Percentiles rank a stretch among this genome's conserved stretches.
Conservation (phyloP, 2,329 filamentous ascomycete genomes). For the Aurifilum marmelostoma region DNA sequence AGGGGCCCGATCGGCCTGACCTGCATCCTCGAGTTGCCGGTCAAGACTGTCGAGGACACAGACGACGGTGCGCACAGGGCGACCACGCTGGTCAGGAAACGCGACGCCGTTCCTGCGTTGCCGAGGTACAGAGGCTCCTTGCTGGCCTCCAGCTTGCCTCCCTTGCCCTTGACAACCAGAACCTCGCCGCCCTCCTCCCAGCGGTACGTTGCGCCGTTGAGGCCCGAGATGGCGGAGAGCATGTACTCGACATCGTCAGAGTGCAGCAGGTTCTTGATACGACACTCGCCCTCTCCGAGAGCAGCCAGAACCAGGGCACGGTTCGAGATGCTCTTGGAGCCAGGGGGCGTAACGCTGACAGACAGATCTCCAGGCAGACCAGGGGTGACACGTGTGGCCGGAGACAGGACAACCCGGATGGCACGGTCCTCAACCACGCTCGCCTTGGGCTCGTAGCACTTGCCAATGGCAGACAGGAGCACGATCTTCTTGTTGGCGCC, state of each 20-base stretch:
- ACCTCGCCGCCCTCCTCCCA: conserved; percentile 97
- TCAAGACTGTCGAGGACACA: conserved; percentile 75
- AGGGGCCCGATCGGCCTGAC: conserved; percentile 90
- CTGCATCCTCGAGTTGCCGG: conserved; percentile 96
- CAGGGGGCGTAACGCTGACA: conserved; percentile 83
- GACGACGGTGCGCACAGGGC: conserved; percentile 74
- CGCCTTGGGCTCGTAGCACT: conserved; percentile 83
- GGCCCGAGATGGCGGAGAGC: conserved; percentile 84
- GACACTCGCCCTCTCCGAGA: conserved; percentile 81
- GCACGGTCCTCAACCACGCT: conserved; percentile 85
- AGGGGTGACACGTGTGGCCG: conserved; percentile 73
- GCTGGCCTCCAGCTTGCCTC: conserved; percentile 80
- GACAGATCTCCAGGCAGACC: conserved; percentile 68
- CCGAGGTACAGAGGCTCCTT: conserved; percentile 83
- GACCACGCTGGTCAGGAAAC: conserved; percentile 91
- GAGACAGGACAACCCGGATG: conserved; percentile 81
- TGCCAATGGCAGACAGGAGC: conserved; percentile 85
- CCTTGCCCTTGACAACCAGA: conserved; percentile 85
- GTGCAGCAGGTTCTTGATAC: conserved; percentile 89
- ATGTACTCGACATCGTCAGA: conserved; percentile 98
- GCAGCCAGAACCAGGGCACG: conserved; percentile 92
- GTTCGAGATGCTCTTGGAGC: conserved; percentile 98
- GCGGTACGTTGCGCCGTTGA: conserved; percentile 84
- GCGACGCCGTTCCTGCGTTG: conserved; percentile 93
- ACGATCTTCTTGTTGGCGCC: conserved; percentile 96